Conservation (phyloP, 2,329 filamentous ascomycete genomes). For the Fusarium sp. region DNA sequence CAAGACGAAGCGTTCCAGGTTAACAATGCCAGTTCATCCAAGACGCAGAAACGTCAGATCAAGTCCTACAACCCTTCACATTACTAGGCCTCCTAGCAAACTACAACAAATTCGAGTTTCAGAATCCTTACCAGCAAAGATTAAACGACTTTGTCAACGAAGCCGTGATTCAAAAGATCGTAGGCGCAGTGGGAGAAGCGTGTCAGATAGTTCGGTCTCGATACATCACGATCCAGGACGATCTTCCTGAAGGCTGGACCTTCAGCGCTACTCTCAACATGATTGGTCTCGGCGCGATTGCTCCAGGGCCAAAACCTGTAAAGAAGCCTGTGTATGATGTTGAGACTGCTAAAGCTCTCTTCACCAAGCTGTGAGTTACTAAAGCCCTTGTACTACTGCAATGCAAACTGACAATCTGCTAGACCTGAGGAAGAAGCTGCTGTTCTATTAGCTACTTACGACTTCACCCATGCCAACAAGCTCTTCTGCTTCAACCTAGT, state of each 20-base stretch:
- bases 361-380: slow-evolving; percentile 75
- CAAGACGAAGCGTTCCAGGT: background rate
- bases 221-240: slow-evolving; percentile 89
- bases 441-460: slow-evolving; percentile 85
- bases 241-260: slow-evolving; percentile 89
- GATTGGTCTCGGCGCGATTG: slow-evolving; percentile 82
- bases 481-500: slow-evolving; percentile 90
- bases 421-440: slow-evolving; percentile 84
- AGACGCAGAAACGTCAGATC: slow-evolving; percentile 72
- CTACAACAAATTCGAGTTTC: slow-evolving; percentile 99
- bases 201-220: slow-evolving; percentile 74
- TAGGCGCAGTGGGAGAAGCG: slow-evolving; percentile 77
- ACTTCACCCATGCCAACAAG: slow-evolving; percentile 95
- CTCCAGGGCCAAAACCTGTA: slow-evolving; percentile 72
- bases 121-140: slow-evolving; percentile 92
- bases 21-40: slow-evolving; percentile 72
- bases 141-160: slow-evolving; percentile 97
- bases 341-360: slow-evolving; percentile 84
- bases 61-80: slow-evolving; percentile 78
- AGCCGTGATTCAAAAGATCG: slow-evolving; percentile 81
- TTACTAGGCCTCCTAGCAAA: slow-evolving; percentile 90
- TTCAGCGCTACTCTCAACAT: slow-evolving; percentile 82
- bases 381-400: background rate
- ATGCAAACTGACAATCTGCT: slow-evolving; percentile 1
- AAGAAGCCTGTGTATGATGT: slow-evolving; percentile 69